Percentiles rank a stretch among this genome's conserved stretches.
Conservation (phyloP, 495 filamentous ascomycete species). For the Halenospora varia region DNA sequence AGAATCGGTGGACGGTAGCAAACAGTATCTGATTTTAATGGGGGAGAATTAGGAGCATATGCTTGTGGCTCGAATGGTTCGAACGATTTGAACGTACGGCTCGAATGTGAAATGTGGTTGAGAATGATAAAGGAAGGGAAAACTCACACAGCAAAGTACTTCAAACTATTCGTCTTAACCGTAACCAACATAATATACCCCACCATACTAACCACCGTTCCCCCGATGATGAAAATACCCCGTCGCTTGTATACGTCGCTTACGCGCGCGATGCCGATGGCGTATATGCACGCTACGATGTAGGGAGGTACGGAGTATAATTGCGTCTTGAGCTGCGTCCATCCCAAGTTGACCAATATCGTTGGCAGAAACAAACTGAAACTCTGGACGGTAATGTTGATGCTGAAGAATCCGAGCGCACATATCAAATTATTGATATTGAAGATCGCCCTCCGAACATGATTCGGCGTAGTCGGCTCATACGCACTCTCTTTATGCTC, state of each 20-base stretch:
- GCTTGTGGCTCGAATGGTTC: too few relatives aligned
- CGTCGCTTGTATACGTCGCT: slow-evolving; percentile 48
- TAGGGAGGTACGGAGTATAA: slow-evolving; percentile 22
- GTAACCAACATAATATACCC: slow-evolving; percentile 60
- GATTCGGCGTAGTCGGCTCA: slow-evolving; percentile 16
- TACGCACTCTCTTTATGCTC: background rate
- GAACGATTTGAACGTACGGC: too few relatives aligned
- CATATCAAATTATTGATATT: slow-evolving; percentile 35
- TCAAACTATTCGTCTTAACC: slow-evolving; percentile 46
- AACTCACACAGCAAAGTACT: slow-evolving; percentile 74
- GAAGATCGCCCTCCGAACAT: slow-evolving; percentile 46
- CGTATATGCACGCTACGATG: slow-evolving; percentile 9
- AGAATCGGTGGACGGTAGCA: too few relatives aligned
- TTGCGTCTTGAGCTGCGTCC: slow-evolving; percentile 18
- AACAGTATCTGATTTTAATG: too few relatives aligned
- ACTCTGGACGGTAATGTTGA: slow-evolving; percentile 4
- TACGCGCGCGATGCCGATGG: slow-evolving; percentile 41
- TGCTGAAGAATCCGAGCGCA: slow-evolving; percentile 36
- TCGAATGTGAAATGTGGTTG: too few relatives aligned
- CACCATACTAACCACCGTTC: slow-evolving; percentile 62
- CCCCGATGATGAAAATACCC: slow-evolving; percentile 56
- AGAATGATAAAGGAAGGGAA: too few relatives aligned
- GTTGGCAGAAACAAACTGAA: slow-evolving; percentile 20
- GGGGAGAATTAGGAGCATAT: too few relatives aligned
- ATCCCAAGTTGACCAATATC: slow-evolving; percentile 23